Evolutionary conservation across 345 rosid species (phyloP).

Genomic region (Populus deltoides): DNA sequence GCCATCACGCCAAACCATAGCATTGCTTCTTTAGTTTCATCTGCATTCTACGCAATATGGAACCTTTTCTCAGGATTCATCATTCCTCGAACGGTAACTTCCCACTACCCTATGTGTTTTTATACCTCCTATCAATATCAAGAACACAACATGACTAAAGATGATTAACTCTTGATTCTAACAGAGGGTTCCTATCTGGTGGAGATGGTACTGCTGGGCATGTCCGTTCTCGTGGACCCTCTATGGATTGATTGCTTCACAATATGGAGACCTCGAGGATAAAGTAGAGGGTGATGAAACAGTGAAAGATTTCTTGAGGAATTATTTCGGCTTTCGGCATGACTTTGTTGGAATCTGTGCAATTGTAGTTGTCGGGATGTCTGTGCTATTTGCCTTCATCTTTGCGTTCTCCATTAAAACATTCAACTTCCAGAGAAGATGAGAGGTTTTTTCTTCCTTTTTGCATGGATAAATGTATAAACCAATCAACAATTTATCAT

Average conservation of each 20-base stretch:
- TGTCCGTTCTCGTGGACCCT: slow-evolving; percentile 56
- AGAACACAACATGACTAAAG: not conserved
- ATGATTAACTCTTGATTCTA: not conserved
- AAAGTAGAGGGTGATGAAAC: slow-evolving; percentile 40
- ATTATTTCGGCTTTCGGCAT: slow-evolving; percentile 53
- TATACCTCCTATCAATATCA: not conserved
- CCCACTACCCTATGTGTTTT: not conserved
- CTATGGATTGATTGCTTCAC: slow-evolving; percentile 53
- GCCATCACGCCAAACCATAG: slow-evolving; percentile 59
- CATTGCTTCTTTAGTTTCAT: slow-evolving; percentile 47
- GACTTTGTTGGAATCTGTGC: slow-evolving; percentile 61
- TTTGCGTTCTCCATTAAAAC: slow-evolving; percentile 67
- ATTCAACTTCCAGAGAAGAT: slow-evolving; percentile 78
- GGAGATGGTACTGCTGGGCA: slow-evolving; percentile 70
- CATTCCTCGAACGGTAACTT: slow-evolving; percentile 44
- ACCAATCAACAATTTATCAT: not conserved
- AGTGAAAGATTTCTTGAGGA: slow-evolving; percentile 50
- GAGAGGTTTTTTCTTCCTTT: not conserved
- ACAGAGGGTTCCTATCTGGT: slow-evolving; percentile 66
- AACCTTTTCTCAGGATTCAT: slow-evolving; percentile 65
- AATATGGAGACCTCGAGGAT: slow-evolving; percentile 48
- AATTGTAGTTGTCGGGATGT: slow-evolving; percentile 40
- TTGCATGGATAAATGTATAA: not conserved
- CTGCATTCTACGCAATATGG: slow-evolving; percentile 52
- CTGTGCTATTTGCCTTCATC: slow-evolving; percentile 53